Conservation (phyloP, 768 basidiomycete species). For the Hortiboletus campestris region DNA sequence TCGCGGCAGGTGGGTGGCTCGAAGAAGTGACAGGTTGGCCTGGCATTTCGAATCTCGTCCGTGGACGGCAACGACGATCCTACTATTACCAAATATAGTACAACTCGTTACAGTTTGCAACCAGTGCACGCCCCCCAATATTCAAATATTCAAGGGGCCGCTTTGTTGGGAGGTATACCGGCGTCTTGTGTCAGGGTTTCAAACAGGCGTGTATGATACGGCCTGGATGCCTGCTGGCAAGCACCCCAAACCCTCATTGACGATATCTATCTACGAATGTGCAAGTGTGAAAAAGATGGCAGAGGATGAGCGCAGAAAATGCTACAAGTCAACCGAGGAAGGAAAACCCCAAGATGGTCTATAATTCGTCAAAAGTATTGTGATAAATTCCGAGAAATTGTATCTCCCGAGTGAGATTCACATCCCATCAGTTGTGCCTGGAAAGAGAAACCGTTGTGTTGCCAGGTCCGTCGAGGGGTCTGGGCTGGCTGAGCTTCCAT, state of each 20-base stretch:
- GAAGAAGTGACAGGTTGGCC: conserved; percentile 7
- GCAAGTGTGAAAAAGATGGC: neutral
- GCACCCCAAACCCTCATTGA: neutral
- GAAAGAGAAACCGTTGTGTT: conserved; percentile 19
- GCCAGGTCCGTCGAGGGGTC: conserved; percentile 18
- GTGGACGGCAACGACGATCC: conserved; percentile 16
- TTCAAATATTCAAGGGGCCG: neutral
- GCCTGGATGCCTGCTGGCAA: neutral
- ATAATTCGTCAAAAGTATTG: neutral
- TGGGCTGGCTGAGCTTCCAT: conserved; percentile 18
- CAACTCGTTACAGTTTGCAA: neutral
- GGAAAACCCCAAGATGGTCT: neutral
- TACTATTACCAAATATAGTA: conserved; percentile 1
- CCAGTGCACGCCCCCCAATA: neutral
- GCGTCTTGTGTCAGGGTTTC: neutral
- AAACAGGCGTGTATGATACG: neutral
- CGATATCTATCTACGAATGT: neutral
- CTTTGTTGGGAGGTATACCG: neutral
- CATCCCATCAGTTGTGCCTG: conserved; percentile 10
- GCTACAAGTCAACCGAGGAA: neutral
- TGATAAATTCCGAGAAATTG: neutral
- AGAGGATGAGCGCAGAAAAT: neutral
- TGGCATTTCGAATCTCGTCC: conserved; percentile 11
- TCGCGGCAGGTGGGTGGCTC: conserved; percentile 6
- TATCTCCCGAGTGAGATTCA: conserved; percentile 5